Conservation (phyloP, 1,284 basidiomycete species). For the Apiotrichum montevideense region DNA sequence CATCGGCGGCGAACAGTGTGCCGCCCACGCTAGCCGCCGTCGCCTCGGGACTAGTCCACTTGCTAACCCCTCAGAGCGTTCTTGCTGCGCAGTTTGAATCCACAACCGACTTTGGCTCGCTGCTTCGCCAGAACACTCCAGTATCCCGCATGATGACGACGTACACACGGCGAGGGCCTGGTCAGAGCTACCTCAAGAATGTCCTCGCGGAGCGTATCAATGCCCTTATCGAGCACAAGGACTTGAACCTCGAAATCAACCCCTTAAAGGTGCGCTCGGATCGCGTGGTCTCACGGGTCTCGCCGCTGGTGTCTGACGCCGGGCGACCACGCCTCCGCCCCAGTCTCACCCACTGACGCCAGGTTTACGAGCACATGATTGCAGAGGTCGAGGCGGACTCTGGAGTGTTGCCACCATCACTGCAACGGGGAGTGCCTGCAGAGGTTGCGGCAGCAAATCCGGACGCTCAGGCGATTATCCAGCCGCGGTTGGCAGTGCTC, state of each 20-base stretch:
- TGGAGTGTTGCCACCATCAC: constrained; percentile 77
- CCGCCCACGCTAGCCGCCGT: no score
- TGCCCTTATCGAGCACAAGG: constrained; percentile 95
- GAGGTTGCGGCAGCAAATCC: constrained; percentile 87
- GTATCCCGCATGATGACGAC: constrained; percentile 99
- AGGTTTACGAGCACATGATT: constrained; percentile 98
- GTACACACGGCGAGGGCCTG: constrained; percentile 94
- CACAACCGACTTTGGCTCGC: constrained; percentile 92
- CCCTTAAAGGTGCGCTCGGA: constrained; percentile 72
- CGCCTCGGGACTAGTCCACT: no score
- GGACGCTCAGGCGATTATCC: constrained; percentile 96
- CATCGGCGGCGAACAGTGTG: no score
- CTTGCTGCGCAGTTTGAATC: constrained; percentile 97
- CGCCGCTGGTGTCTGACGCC: no score
- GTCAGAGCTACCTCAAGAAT: constrained; percentile 94
- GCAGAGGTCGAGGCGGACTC: constrained; percentile 97
- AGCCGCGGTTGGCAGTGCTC: constrained; percentile 90
- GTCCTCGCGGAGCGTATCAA: constrained; percentile 96
- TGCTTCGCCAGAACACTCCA: constrained; percentile 95
- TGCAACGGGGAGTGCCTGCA: constrained; percentile 85
- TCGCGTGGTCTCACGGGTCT: not conserved
- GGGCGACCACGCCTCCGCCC: not conserved
- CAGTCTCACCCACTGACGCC: not conserved
- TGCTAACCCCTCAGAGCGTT: constrained; percentile 62
- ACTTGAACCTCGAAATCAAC: constrained; percentile 96